Evolutionary conservation across 2,329 filamentous ascomycete genomes (phyloP).

Genomic region (Tolypocladium tundrense): DNA sequence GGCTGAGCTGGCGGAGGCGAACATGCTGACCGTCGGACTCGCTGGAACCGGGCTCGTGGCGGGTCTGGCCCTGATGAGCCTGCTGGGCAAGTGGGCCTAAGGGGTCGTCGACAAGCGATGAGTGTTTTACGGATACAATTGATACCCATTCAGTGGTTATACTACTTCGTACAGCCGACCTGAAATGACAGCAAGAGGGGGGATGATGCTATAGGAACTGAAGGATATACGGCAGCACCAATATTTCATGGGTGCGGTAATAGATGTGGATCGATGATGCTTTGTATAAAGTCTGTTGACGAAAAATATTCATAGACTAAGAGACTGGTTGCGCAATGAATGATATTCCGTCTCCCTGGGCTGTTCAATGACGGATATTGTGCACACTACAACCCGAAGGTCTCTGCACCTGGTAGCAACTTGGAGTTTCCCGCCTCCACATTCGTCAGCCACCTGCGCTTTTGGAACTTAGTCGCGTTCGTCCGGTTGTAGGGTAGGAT

Average conservation of each 20-base stretch:
- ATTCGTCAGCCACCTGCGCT: conserved; percentile 4
- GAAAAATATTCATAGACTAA: background rate
- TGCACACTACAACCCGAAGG: background rate
- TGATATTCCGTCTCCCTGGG: background rate
- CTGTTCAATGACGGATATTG: background rate
- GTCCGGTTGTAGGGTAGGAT: conserved; percentile 20
- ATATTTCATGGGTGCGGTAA: background rate
- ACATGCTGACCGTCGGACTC: conserved; percentile 33
- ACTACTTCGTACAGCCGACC: background rate
- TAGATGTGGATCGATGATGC: background rate
- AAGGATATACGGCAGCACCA: background rate
- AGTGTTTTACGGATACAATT: background rate
- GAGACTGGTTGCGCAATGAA: background rate
- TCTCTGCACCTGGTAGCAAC: too few relatives aligned
- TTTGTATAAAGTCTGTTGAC: background rate
- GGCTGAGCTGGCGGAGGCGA: conserved; percentile 42
- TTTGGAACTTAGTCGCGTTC: conserved; percentile 7
- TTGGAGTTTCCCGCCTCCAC: background rate
- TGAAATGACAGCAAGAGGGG: background rate
- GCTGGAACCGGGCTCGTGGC: conserved; percentile 44
- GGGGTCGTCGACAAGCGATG: background rate
- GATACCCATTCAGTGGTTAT: background rate
- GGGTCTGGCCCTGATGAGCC: conserved; percentile 59
- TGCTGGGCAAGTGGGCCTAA: conserved; percentile 67
- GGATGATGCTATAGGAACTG: background rate